phyloP scores from a whole-genome alignment of 371 early-diverging fungal species.

The Mucor saturninus region DNA sequence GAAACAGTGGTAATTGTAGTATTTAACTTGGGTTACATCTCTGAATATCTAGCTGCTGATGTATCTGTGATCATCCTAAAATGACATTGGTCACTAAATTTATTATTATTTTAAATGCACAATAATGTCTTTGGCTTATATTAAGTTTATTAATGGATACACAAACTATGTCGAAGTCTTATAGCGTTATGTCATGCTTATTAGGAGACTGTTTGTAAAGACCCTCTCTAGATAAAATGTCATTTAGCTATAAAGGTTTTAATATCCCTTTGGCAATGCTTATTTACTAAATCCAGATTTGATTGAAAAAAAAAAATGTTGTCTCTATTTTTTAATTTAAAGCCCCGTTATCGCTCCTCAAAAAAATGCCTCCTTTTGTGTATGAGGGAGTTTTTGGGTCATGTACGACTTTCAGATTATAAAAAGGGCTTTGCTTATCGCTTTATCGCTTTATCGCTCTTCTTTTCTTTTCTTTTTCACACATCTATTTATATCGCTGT shows the following conservation, averaged over 20 bases:
- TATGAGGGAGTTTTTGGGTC: not conserved
- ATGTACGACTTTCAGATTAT: not conserved
- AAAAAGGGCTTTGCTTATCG: slow-evolving; percentile 6
- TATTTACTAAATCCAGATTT: too few species aligned
- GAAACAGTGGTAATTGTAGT: too few species aligned
- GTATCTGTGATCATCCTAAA: too few species aligned
- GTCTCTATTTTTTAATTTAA: slow-evolving; percentile 1
- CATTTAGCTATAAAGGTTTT: not conserved
- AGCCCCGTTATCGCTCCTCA: not conserved
- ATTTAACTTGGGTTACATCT: too few species aligned
- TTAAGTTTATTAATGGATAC: too few species aligned
- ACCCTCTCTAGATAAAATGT: not conserved
- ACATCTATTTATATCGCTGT: not conserved
- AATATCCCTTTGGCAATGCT: too few species aligned
- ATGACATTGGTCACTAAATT: too few species aligned
- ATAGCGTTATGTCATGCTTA: too few species aligned
- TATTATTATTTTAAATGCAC: too few species aligned
- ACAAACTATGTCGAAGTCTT: too few species aligned
- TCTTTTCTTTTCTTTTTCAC: not conserved
- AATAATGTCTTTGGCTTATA: too few species aligned
- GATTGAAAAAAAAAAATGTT: not conserved
- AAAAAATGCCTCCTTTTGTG: not conserved
- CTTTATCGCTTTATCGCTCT: not conserved
- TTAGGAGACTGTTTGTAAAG: not conserved
- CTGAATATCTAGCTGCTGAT: too few species aligned